Conservation (phyloP, 257 asterid species). For the Przewalskia tangutica region DNA sequence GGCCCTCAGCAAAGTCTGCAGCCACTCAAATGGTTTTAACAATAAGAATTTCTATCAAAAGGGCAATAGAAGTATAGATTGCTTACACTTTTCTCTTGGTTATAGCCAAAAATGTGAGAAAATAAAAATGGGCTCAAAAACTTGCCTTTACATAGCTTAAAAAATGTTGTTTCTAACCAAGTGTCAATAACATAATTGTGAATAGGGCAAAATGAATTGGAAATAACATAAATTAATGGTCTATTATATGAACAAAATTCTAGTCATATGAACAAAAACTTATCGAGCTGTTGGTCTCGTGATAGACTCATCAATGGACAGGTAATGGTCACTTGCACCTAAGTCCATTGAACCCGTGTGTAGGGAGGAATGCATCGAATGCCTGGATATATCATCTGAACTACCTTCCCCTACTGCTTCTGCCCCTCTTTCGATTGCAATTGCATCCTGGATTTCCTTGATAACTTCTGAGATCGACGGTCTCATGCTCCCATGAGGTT, state of each 20-base stretch:
- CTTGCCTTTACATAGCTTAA: neutral
- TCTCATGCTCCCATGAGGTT: conserved; percentile 94
- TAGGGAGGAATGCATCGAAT: conserved; percentile 66
- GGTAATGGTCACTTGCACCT: conserved; percentile 51
- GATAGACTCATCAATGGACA: conserved; percentile 74
- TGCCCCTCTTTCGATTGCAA: conserved; percentile 61
- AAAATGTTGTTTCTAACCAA: neutral
- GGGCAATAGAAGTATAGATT: neutral
- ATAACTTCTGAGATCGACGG: conserved; percentile 88
- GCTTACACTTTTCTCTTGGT: neutral
- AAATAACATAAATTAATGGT: neutral
- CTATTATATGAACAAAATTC: neutral
- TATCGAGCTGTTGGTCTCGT: conserved; percentile 77
- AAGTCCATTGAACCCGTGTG: conserved; percentile 55
- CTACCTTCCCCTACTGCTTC: conserved; percentile 62
- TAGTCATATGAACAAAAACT: neutral
- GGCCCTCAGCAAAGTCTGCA: neutral
- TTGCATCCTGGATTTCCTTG: conserved; percentile 90
- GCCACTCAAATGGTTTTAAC: neutral
- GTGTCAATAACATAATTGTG: neutral
- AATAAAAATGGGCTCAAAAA: neutral
- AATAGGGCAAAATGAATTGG: neutral
- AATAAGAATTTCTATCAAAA: neutral
- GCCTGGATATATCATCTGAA: conserved; percentile 73
- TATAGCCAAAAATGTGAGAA: neutral